Evolutionary conservation across 805 yeast species (phyloP), one percentile per base, ranked within the genome.

Genomic region (Danielia reshetovae): DNA sequence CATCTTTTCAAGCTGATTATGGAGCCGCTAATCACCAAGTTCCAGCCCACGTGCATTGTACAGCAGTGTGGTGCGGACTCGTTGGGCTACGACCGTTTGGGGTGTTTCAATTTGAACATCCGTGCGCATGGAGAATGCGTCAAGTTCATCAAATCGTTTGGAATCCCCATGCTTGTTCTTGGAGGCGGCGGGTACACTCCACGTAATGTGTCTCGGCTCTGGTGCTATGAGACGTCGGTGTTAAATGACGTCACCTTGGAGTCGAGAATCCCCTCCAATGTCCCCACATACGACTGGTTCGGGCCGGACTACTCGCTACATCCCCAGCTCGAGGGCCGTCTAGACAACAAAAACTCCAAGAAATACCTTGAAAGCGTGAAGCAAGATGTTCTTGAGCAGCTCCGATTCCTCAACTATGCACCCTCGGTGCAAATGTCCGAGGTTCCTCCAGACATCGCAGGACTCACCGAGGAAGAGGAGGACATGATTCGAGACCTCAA

Each of bases 111-210:
- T 58, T 65, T 90, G 48, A 85, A 88, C 46, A 89, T 93, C 65
- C 74, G 78, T 39, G 97, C 95, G 2, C 97, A 90, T 54, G 97
- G 96, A 14, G 95, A 86, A 58, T 93, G 97, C 65, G 97, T 90
- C 19, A 82, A 81, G 51, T 90, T 73, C 57, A 81, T 89, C 46
- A 87, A 87, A 60, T 77, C 88, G 26, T 89, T 89, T 61, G 94
- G 94, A 11, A 62, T 89, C 24, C 97, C 97, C 7, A 77, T 87
- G 75, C 65, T 90, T 46, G 95, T 89, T 5, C 66, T 90, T 9
- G 98, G 98, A 15, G 98, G 98, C 34, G 98, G 98, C 40, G 98
- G 98, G 13, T 90, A 90, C 60, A 93, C 98, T 2, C 95, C 95
- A 55, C 73, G 97, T 52, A 90, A 90, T 54, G 98, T 90, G 10